Evolutionary conservation across 176 grass and related monocot genomes (phyloP).

Genomic region (Cocos nucifera): DNA sequence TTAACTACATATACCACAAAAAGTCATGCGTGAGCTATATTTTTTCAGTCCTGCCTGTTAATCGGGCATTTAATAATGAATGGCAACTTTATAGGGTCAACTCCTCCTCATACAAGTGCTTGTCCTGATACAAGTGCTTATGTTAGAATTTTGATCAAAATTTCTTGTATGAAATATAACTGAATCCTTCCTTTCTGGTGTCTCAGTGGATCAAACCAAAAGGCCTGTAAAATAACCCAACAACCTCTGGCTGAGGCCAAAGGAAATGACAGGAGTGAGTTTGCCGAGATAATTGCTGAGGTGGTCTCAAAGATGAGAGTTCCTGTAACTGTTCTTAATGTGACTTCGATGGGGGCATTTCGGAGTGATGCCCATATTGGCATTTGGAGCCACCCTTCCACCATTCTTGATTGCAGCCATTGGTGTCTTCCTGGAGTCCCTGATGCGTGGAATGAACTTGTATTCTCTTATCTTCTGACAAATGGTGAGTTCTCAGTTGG

Average conservation of each 20-base stretch:
- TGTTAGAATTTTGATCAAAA: no score
- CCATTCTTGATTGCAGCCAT: slow-evolving; percentile 90
- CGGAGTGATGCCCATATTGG: slow-evolving; percentile 94
- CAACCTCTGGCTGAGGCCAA: slow-evolving; percentile 56
- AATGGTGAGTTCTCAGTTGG: slow-evolving; percentile 44
- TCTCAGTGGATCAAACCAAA: slow-evolving; percentile 62
- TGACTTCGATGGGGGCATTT: slow-evolving; percentile 81
- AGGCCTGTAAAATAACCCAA: slow-evolving; percentile 67
- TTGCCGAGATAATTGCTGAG: slow-evolving; percentile 55
- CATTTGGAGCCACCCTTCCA: slow-evolving; percentile 75
- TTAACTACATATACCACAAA: no score
- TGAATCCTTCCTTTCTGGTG: not conserved
- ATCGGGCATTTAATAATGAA: not conserved
- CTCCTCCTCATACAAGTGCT: no score
- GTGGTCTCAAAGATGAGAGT: slow-evolving; percentile 45
- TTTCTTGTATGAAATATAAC: no score
- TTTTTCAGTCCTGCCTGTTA: not conserved
- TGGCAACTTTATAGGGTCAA: no score
- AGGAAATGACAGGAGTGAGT: slow-evolving; percentile 62
- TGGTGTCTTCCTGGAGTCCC: slow-evolving; percentile 93
- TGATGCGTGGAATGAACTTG: slow-evolving; percentile 87
- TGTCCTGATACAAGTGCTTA: no score
- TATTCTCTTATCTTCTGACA: slow-evolving; percentile 66
- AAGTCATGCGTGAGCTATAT: not conserved
- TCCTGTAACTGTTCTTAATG: slow-evolving; percentile 70